These are phyloP conservation scores for Chlamydomonas sphaeroides DNA, from an alignment of 139 green algal genomes.

Conservation along the genomic window DNA sequence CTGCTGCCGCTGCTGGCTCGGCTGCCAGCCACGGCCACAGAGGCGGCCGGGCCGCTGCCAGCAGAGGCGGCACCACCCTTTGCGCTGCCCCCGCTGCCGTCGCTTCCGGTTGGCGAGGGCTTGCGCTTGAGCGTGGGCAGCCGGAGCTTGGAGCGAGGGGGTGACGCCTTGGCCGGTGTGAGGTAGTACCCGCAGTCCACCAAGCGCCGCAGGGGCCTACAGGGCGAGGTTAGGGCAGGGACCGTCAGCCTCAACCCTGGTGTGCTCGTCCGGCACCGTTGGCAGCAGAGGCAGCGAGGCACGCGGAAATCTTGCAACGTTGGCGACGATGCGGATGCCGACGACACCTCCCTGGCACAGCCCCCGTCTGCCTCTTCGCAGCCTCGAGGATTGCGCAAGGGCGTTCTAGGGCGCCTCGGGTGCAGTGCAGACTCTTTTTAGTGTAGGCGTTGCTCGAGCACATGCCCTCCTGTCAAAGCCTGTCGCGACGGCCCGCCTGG, in stretches of 20 bases:
- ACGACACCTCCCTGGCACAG: not conserved
- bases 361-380: too few relatives aligned
- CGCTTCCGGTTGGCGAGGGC: not conserved
- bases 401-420: not conserved
- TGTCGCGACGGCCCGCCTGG: not conserved
- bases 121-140: not conserved
- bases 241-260: too few relatives aligned
- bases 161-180: not conserved
- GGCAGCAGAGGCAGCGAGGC: too few relatives aligned
- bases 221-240: too few relatives aligned
- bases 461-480: too few relatives aligned
- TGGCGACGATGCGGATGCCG: not conserved
- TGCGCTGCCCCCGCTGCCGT: not conserved
- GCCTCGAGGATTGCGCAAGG: too few relatives aligned
- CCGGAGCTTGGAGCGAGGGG: not conserved
- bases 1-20: constrained; percentile 26
- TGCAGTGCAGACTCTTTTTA: too few relatives aligned
- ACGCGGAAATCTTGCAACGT: too few relatives aligned
- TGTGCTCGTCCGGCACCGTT: too few relatives aligned
- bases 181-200: constrained; percentile 35
- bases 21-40: not conserved
- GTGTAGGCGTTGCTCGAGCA: too few relatives aligned
- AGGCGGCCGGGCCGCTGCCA: not conserved
- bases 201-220: constrained; percentile 3
- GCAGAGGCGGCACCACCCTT: not conserved